A percentile compares a stretch with the other conserved stretches of the same genome.
phyloP scores from a whole-genome alignment of 1,139 yeast genomes.

The Schizosaccharomyces versatilis region DNA sequence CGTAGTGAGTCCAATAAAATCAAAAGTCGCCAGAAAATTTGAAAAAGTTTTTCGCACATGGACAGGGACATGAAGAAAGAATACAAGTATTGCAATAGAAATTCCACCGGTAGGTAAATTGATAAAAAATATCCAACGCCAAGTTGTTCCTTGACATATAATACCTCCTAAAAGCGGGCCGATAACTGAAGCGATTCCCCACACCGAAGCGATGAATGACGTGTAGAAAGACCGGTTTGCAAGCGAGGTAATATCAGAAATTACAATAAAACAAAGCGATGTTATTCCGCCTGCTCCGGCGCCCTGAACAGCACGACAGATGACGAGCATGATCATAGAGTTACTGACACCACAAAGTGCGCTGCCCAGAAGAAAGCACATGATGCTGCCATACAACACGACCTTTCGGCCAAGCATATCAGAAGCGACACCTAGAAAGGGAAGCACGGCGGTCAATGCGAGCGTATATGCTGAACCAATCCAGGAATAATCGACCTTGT shows the following conservation, averaged over 20 bases:
- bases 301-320: constrained; percentile 51
- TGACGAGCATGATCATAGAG: constrained; percentile 39
- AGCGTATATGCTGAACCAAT: constrained; percentile 23
- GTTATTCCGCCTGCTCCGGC: constrained; percentile 54
- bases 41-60: constrained; percentile 24
- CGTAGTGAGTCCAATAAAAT: constrained; percentile 28
- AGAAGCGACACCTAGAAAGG: constrained; percentile 41
- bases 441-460: constrained; percentile 36
- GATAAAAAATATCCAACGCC: constrained; percentile 67
- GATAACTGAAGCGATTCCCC: constrained; percentile 33
- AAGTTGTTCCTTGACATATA: constrained; percentile 31
- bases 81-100: constrained; percentile 23
- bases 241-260: constrained; percentile 40
- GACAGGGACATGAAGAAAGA: constrained; percentile 34
- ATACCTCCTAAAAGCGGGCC: constrained; percentile 58
- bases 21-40: constrained; percentile 26
- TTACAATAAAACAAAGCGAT: constrained; percentile 34
- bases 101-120: constrained; percentile 57
- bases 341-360: constrained; percentile 36
- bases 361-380: constrained; percentile 42
- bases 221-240: constrained; percentile 32
- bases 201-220: constrained; percentile 29
- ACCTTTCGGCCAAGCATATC: constrained; percentile 40
- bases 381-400: constrained; percentile 28
- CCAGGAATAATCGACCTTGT: constrained; percentile 38